phyloP scores from a whole-genome alignment of 495 filamentous ascomycete genomes.

The Penicillium argentinense region DNA sequence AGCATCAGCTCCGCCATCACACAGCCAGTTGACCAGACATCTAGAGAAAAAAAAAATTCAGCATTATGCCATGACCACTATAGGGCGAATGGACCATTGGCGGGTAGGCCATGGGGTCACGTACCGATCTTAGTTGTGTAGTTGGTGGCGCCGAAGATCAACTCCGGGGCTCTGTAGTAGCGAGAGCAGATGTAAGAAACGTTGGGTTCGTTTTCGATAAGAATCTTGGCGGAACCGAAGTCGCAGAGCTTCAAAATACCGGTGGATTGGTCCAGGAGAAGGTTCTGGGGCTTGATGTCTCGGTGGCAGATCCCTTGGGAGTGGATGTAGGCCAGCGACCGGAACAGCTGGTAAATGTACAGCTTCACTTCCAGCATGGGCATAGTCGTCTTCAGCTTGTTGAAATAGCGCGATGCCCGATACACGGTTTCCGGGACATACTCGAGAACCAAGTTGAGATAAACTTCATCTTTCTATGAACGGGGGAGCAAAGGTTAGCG shows the following conservation, averaged over 20 bases:
- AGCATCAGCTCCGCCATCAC: conserved; percentile 99
- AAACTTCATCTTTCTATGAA: conserved; percentile 94
- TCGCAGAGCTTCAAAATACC: conserved; percentile 97
- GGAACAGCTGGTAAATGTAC: conserved; percentile 99
- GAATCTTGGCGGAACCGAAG: conserved; percentile 97
- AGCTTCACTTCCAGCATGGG: conserved; percentile 98
- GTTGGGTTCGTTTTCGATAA: conserved; percentile 98
- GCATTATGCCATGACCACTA: no score
- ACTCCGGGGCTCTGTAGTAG: conserved; percentile 96
- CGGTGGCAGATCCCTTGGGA: conserved; percentile 99
- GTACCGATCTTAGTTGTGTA: conserved; percentile 99
- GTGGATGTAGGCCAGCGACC: conserved; percentile 97
- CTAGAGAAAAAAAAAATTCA: conserved; percentile 50
- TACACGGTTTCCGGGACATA: conserved; percentile 99
- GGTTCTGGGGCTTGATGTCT: conserved; percentile 99
- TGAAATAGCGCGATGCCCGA: conserved; percentile 97
- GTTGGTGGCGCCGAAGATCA: conserved; percentile 98
- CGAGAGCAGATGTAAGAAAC: conserved; percentile 99
- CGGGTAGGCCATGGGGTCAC: conserved; percentile 20
- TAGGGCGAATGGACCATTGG: background rate
- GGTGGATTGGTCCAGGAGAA: conserved; percentile 84
- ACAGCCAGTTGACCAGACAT: conserved; percentile 99
- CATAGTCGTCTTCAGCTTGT: conserved; percentile 99
- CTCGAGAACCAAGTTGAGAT: conserved; percentile 96
- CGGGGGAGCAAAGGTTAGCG: conserved; percentile 15